Evolutionary conservation across 257 asterid genomes (phyloP), one percentile per base, ranked within the genome.

Genomic region (Jasminum sambac): DNA sequence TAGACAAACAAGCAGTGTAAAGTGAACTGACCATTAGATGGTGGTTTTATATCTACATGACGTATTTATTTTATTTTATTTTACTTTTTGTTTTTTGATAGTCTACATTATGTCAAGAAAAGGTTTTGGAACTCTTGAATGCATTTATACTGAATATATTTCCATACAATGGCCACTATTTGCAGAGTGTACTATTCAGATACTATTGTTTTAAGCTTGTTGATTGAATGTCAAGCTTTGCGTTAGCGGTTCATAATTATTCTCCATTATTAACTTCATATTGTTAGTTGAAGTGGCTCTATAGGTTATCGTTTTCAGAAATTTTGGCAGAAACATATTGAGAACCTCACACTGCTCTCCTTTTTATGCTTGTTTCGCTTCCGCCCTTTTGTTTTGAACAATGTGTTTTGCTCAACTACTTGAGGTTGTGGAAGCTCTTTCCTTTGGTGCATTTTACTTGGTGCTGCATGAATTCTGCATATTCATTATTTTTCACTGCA

Each of bases 401-500:
- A 42, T 17, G 17, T 2, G 38, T 68, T 11, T 59, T 67, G 63
- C 57, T 69, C 8, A 46, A 34, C 26, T 14, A 24, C 68, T 60
- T 48, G 23, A 17, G 10, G 6, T 69, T 23, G 3, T 50, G 37
- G 61, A 25, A 23, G 66, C 42, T 72, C 63, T 58, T 72, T 23
- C 60, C 26, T 55, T 60, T 65, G 34, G 44, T 58, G n/a, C 58
- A 11, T 67, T 37, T 52, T 16, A 30, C 61, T 46, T 68, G 44
- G 62, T 69, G 67, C 60, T 71, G 11, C 38, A 50, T 76, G 48
- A 42, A 65, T 71, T 25, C 0, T 39, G 66, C 66, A 34, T 63
- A 40, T 52, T 23, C 39, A 43, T 57, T 43, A 42, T 72, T 63
- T 70, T 66, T 52, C 77, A 61, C 60, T 70, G 7, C 52, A 8